Conservation (phyloP, 148 eudicot genomes). For the Spergularia bocconei region DNA sequence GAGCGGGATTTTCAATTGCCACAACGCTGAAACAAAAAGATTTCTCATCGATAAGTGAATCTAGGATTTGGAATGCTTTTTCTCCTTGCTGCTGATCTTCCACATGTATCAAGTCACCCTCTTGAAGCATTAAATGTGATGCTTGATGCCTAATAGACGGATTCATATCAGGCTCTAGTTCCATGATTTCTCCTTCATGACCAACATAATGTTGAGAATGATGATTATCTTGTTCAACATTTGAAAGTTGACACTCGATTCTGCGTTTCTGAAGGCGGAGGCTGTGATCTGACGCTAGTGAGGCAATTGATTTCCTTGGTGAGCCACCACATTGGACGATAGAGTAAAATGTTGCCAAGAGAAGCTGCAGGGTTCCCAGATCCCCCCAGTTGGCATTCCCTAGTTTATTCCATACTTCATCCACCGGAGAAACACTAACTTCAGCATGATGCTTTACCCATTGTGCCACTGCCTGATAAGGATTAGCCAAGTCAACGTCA, state of each 20-base stretch:
- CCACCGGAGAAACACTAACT: conserved; percentile 58
- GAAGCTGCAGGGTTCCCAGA: conserved; percentile 59
- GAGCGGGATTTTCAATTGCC: conserved; percentile 39
- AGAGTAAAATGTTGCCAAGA: conserved; percentile 63
- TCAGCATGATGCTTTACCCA: conserved; percentile 66
- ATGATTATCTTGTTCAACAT: conserved; percentile 30
- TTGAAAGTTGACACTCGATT: conserved; percentile 46
- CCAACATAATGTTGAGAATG: conserved; percentile 35
- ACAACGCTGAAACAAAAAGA: conserved; percentile 48
- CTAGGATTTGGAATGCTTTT: conserved; percentile 50
- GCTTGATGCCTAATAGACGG: conserved; percentile 35
- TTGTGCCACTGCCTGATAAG: conserved; percentile 52
- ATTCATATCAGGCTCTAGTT: conserved; percentile 41
- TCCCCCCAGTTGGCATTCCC: conserved; percentile 87
- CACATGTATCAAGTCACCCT: conserved; percentile 51
- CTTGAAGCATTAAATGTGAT: conserved; percentile 48
- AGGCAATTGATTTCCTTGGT: conserved; percentile 60
- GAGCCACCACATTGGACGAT: conserved; percentile 59
- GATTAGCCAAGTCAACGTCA: conserved; percentile 45
- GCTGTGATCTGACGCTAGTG: conserved; percentile 67
- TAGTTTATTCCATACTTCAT: conserved; percentile 74
- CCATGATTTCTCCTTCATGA: conserved; percentile 49
- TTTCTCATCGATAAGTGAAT: conserved; percentile 41
- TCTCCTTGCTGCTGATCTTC: conserved; percentile 55
- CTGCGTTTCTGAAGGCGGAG: conserved; percentile 72